Base-by-base conservation (phyloP, 129 eudicot species). In the Lactuca sativa region DNA sequence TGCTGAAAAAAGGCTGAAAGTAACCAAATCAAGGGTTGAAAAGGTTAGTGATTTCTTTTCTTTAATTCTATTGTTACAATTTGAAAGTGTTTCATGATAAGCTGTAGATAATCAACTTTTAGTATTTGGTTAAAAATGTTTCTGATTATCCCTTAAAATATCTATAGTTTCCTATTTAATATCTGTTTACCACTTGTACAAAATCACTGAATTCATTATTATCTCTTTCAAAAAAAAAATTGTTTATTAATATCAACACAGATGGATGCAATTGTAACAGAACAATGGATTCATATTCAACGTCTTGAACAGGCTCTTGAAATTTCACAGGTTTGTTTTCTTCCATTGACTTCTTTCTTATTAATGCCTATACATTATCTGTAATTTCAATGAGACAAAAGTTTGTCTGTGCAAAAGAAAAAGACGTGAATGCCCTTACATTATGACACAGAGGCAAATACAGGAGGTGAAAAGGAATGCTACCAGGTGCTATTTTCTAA, bases 261-360 rank as follows among this genome's bases (percentile, higher is more conserved):
- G 98, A 81, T 85, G 86, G 65, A 82, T 66, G 85, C 67, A 56
- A 78, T 92, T 67, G 92, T 92, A 64, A 72, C 82, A 53, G 95
- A 92, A 82, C 92, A 85, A 43, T 92, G 98, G 98, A 86, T 83
- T 79, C 96, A 92, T 67, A 68, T 92, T 66, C 96, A 86, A 78
- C 91, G 83, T 65, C 96, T 89, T 64, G 98, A 92, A 67, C 98
- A 89, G 79, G 96, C 98, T 66, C 83, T 86, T 79, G 83, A 86
- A 79, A 85, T 81, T 71, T 72, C 85, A 10, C 74, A 92, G 77
- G 98, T 89, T 25, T 25, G 30, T 21, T 21, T 21, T 21, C 21
- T 21, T 21, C 21, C 21, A 21, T 21, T 21, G 21, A 21, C 21
- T 21, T 21, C 0, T 21, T 21, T 21, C 21, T 21, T 21, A 21